Conservation (phyloP, 208 protist species). For the Novymonas esmeraldas region DNA sequence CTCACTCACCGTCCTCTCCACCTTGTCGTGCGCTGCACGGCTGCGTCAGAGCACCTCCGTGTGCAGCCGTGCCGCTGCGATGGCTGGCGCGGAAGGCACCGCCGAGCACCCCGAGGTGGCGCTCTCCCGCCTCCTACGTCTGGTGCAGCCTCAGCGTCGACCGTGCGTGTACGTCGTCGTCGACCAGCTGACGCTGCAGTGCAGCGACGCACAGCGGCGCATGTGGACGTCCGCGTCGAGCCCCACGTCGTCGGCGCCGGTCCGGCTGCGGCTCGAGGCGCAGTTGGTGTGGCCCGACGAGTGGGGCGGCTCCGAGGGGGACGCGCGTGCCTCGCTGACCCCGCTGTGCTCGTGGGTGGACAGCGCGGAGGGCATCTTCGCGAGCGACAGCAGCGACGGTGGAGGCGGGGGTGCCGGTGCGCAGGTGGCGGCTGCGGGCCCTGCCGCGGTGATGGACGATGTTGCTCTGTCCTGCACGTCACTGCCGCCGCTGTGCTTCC, state of each 20-base stretch:
- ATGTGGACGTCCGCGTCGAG: constrained; percentile 9
- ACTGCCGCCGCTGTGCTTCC: constrained; percentile 18
- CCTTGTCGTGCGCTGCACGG: background rate
- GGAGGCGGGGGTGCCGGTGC: background rate
- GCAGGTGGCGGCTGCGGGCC: background rate
- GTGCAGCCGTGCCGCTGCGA: background rate
- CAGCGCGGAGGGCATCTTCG: constrained; percentile 3
- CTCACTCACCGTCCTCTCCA: constrained; percentile 9
- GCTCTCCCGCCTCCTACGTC: constrained; percentile 8
- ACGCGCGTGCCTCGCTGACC: too few species aligned
- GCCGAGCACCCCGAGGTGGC: background rate
- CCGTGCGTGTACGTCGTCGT: constrained; percentile 22
- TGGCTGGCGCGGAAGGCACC: too few species aligned
- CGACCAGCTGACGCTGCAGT: constrained; percentile 10
- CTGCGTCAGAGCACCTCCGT: background rate
- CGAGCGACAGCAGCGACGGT: background rate
- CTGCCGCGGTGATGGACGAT: background rate
- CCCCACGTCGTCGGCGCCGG: background rate
- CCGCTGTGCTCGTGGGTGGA: constrained; percentile 27
- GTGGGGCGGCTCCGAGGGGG: too few species aligned
- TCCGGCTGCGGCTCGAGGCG: constrained; percentile 18
- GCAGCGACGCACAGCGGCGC: background rate
- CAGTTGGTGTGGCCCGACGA: constrained; percentile 20
- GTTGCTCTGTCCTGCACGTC: background rate
- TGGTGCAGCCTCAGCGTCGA: background rate